Evolutionary conservation across 768 basidiomycete genomes (phyloP).

Genomic region (Chalciporus chontae): DNA sequence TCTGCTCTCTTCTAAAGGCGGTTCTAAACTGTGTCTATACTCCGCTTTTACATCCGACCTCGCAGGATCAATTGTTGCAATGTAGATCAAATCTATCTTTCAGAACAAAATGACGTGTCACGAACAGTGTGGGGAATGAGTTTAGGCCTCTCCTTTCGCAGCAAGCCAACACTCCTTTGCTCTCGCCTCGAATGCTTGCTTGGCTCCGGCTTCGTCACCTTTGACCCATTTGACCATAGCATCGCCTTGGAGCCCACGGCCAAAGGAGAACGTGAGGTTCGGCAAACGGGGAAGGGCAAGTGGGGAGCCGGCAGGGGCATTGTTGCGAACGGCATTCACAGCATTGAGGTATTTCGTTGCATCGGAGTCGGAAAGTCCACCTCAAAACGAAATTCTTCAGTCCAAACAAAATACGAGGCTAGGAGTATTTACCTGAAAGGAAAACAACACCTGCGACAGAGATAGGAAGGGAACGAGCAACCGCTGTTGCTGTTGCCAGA

Average conservation of each 20-base stretch:
- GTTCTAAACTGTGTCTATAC: background rate
- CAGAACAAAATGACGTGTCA: background rate
- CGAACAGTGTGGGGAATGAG: background rate
- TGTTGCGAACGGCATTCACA: constrained; percentile 38
- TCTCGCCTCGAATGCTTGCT: constrained; percentile 39
- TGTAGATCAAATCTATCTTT: background rate
- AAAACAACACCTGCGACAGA: constrained; percentile 49
- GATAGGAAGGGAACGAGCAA: constrained; percentile 43
- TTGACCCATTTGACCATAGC: constrained; percentile 44
- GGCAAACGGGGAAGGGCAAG: constrained; percentile 36
- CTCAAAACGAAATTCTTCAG: constrained; percentile 20
- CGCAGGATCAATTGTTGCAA: background rate
- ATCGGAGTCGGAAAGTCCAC: constrained; percentile 41
- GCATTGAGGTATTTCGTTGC: constrained; percentile 41
- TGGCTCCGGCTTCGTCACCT: constrained; percentile 41
- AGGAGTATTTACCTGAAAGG: constrained; percentile 39
- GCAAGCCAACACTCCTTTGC: constrained; percentile 43
- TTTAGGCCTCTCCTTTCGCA: constrained; percentile 33
- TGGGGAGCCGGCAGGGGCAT: constrained; percentile 30
- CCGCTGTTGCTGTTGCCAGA: constrained; percentile 42
- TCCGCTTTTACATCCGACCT: background rate
- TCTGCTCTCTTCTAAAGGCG: background rate
- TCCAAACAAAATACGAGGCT: background rate
- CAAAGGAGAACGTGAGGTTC: constrained; percentile 48
- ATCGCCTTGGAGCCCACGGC: constrained; percentile 47